Evolutionary conservation across 2,329 filamentous ascomycete species (phyloP).

Genomic region (Helminthosporium solani): DNA sequence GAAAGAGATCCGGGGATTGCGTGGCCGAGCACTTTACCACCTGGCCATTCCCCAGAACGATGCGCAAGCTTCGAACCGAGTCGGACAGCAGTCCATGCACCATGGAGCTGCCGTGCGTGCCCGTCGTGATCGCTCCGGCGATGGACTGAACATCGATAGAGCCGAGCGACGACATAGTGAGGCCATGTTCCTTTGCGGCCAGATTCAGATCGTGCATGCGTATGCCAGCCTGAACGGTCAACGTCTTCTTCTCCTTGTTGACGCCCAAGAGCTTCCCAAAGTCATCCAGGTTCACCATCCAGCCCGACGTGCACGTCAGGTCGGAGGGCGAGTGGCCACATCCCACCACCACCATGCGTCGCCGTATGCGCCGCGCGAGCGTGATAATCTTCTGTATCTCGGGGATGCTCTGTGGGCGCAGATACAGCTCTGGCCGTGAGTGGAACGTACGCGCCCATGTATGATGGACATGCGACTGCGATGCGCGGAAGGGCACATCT

Average conservation of each 20-base stretch:
- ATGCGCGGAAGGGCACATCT: conserved; percentile 73
- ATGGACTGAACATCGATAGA: conserved; percentile 95
- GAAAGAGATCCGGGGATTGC: conserved; percentile 76
- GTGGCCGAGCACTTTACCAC: conserved; percentile 68
- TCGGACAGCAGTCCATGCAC: conserved; percentile 82
- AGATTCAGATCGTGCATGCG: conserved; percentile 72
- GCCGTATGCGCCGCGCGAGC: conserved; percentile 76
- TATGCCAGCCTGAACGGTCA: conserved; percentile 87
- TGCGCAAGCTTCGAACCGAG: conserved; percentile 69
- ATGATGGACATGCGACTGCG: conserved; percentile 71
- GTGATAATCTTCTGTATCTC: conserved; percentile 84
- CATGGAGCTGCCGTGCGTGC: conserved; percentile 87
- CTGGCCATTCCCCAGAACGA: conserved; percentile 79
- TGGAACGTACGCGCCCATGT: conserved; percentile 96
- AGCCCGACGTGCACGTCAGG: conserved; percentile 87
- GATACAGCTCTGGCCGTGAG: conserved; percentile 84
- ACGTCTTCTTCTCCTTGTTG: conserved; percentile 63
- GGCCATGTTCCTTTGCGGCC: conserved; percentile 70
- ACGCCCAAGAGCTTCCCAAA: conserved; percentile 72
- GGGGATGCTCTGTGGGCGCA: conserved; percentile 74
- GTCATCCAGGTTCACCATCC: conserved; percentile 91
- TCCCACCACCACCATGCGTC: conserved; percentile 81
- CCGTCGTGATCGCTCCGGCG: conserved; percentile 87
- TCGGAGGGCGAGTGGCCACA: conserved; percentile 90
- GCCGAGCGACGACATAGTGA: conserved; percentile 88